A percentile compares a stretch with the other conserved stretches of the same genome.
Conservation (phyloP, 805 yeast genomes). For the Yamadazyma sp. region DNA sequence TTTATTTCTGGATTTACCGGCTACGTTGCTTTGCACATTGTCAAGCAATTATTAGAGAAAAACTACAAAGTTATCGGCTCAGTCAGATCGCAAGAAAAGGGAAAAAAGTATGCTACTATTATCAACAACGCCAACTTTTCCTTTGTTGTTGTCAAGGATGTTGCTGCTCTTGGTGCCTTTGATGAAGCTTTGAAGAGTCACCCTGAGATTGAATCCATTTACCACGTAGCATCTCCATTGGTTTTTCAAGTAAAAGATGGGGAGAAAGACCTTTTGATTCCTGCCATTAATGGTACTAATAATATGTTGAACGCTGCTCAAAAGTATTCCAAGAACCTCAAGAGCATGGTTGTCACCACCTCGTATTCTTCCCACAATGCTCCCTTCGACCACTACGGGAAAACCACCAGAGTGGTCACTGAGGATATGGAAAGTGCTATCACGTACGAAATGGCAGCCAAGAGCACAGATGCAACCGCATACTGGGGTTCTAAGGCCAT, state of each 20-base stretch:
- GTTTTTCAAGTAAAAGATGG: constrained; percentile 18
- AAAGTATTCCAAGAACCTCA: constrained; percentile 39
- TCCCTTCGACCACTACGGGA: constrained; percentile 6
- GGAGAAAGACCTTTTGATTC: constrained; percentile 25
- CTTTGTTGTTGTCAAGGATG: constrained; percentile 24
- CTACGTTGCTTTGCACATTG: constrained; percentile 51
- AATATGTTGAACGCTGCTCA: constrained; percentile 48
- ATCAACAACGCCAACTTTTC: constrained; percentile 19
- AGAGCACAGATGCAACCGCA: background rate
- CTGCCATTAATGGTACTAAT: constrained; percentile 31
- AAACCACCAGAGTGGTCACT: background rate
- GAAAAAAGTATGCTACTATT: constrained; percentile 28
- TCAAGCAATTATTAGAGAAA: constrained; percentile 38
- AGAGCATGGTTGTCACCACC: constrained; percentile 53
- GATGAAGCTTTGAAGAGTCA: constrained; percentile 26
- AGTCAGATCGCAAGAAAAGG: constrained; percentile 46
- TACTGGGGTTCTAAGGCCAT: constrained; percentile 49
- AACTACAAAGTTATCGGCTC: constrained; percentile 51
- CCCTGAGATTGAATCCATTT: constrained; percentile 25
- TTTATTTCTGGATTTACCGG: constrained; percentile 57
- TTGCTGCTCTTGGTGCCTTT: constrained; percentile 23
- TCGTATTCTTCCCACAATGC: constrained; percentile 22
- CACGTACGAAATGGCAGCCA: constrained; percentile 6
- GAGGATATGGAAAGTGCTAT: constrained; percentile 6
- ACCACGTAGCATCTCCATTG: constrained; percentile 35